These are phyloP conservation scores for Suillus subaureus DNA, from an alignment of 768 basidiomycete genomes.

Conservation along the genomic window DNA sequence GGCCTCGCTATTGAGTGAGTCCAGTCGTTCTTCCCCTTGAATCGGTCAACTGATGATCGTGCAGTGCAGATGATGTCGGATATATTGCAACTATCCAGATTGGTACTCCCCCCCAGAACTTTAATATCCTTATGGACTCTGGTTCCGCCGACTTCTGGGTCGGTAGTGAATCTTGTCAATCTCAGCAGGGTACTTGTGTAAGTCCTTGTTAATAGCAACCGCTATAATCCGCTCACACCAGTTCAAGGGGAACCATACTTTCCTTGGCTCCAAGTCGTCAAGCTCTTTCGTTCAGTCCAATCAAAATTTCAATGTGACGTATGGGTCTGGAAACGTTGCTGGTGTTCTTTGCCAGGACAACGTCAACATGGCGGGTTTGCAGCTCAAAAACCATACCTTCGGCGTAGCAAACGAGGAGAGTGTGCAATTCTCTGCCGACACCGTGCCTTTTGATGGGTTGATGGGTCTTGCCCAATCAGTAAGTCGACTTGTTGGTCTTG, in stretches of 20 bases:
- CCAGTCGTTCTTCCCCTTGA: not conserved
- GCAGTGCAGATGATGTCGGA: conserved; percentile 53
- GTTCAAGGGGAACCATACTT: conserved; percentile 60
- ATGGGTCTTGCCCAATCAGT: conserved; percentile 80
- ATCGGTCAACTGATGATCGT: conserved; percentile 8
- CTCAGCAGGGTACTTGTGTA: conserved; percentile 44
- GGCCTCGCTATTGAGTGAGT: conserved; percentile 73
- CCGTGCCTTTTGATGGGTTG: conserved; percentile 66
- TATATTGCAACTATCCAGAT: conserved; percentile 63
- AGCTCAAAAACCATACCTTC: conserved; percentile 60
- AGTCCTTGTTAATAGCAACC: conserved; percentile 17
- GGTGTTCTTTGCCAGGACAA: conserved; percentile 68
- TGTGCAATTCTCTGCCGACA: conserved; percentile 54
- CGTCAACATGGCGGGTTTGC: conserved; percentile 63
- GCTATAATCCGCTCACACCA: conserved; percentile 20
- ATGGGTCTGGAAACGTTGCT: conserved; percentile 69
- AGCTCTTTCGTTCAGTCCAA: conserved; percentile 59
- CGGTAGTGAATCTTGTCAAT: conserved; percentile 53
- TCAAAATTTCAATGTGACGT: conserved; percentile 59
- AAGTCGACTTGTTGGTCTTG: conserved; percentile 25
- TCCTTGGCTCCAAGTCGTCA: conserved; percentile 64
- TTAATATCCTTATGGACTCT: conserved; percentile 66
- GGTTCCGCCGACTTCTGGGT: conserved; percentile 75
- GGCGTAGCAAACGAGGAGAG: conserved; percentile 67
- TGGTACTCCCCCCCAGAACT: conserved; percentile 64